A percentile compares a stretch with the other conserved stretches of the same genome.
These are phyloP conservation scores for Strigomonas culicis DNA, from an alignment of 208 protist genomes.

Conservation along the genomic window DNA sequence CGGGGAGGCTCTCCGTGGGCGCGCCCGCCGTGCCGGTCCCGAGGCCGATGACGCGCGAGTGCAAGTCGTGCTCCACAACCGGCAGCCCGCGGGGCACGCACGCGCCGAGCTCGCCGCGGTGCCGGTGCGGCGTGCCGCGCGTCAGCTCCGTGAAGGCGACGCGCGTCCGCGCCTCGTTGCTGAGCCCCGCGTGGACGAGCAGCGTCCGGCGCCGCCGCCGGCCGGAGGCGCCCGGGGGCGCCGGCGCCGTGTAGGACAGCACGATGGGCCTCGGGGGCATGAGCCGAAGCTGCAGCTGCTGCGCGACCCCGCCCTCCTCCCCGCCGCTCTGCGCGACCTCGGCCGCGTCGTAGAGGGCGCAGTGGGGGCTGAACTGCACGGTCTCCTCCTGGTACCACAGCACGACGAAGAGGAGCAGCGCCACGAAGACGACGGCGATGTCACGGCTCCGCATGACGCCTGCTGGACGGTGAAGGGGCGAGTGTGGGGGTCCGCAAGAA, in stretches of 20 bases:
- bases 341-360: constrained; percentile 48
- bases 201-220: constrained; percentile 35
- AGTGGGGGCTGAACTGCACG: constrained; percentile 55
- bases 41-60: constrained; percentile 48
- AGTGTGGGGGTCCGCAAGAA: not conserved
- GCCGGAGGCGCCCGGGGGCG: constrained; percentile 43
- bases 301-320: not conserved
- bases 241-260: constrained; percentile 41
- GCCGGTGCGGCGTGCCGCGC: constrained; percentile 54
- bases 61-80: too few relatives aligned
- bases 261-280: constrained; percentile 52
- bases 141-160: constrained; percentile 20
- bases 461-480: not conserved
- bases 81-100: too few relatives aligned
- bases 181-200: constrained; percentile 1
- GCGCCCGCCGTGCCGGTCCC: constrained; percentile 40
- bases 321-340: not conserved
- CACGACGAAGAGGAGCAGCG: constrained; percentile 71
- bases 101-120: too few relatives aligned
- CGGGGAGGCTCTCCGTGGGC: constrained; percentile 8
- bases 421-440: constrained; percentile 59
- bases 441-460: constrained; percentile 77
- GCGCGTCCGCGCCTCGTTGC: not conserved
- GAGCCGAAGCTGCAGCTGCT: not conserved
- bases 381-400: constrained; percentile 79